Conservation (phyloP, 768 basidiomycete genomes). For the Boletus sp. region DNA sequence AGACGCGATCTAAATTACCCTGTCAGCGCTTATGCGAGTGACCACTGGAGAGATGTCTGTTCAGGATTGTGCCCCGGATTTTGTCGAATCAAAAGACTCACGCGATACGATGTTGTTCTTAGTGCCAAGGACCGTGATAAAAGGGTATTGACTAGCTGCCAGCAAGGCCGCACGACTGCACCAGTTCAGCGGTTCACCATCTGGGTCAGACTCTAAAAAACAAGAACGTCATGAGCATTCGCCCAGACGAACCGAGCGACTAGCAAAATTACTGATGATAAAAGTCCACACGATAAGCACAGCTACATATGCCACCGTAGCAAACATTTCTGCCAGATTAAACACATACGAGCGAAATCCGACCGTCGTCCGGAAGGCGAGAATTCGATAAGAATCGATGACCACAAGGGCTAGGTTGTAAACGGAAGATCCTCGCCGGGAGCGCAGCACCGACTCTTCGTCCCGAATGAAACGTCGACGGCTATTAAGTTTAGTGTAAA, state of each 20-base stretch:
- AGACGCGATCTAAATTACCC: constrained; percentile 2
- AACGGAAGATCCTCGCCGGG: constrained; percentile 12
- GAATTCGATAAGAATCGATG: constrained; percentile 34
- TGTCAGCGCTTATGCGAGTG: constrained; percentile 24
- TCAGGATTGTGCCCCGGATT: no score
- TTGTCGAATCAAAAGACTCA: constrained; percentile 1
- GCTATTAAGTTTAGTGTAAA: constrained; percentile 15
- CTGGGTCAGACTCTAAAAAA: constrained; percentile 18
- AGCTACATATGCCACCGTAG: constrained; percentile 37
- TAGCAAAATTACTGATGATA: constrained; percentile 34
- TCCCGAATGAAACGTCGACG: constrained; percentile 3
- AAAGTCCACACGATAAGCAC: constrained; percentile 37
- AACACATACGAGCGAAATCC: constrained; percentile 37
- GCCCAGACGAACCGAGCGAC: not conserved
- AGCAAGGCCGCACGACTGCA: constrained; percentile 32
- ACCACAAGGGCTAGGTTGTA: constrained; percentile 30
- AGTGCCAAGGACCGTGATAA: constrained; percentile 42
- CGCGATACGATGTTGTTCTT: constrained; percentile 38
- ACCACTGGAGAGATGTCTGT: constrained; percentile 8
- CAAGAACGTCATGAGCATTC: not conserved
- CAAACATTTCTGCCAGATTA: constrained; percentile 41
- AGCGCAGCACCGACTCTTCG: not conserved
- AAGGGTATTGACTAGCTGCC: constrained; percentile 36
- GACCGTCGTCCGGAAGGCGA: constrained; percentile 38
- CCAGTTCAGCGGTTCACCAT: constrained; percentile 30